phyloP scores from a whole-genome alignment of 441 rosid species.

The Capsella rubella region DNA sequence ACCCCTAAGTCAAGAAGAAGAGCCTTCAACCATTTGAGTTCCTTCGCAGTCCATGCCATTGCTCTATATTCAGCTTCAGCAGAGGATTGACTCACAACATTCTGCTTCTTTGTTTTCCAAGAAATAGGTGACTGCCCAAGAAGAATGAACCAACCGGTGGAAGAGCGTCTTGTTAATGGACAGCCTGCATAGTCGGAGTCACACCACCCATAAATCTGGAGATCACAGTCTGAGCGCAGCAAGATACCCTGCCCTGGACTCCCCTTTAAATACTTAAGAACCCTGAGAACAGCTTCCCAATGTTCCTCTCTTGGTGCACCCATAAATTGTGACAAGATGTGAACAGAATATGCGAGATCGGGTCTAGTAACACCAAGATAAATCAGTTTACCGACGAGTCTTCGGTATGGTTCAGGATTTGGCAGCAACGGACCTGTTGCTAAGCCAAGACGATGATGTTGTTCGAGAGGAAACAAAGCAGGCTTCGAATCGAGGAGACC shows the following conservation, averaged over 20 bases:
- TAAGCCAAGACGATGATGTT: too few relatives aligned
- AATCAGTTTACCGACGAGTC: not conserved
- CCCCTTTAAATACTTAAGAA: not conserved
- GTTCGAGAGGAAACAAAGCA: too few relatives aligned
- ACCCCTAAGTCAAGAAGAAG: too few relatives aligned
- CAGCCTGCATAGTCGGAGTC: not conserved
- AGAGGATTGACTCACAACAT: not conserved
- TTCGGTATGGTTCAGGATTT: too few relatives aligned
- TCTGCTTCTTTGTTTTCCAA: not conserved
- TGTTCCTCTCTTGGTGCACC: not conserved
- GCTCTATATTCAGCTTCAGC: not conserved
- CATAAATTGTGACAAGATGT: not conserved
- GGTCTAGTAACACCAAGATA: not conserved
- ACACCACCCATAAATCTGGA: not conserved
- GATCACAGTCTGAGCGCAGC: not conserved
- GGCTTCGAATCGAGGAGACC: too few relatives aligned
- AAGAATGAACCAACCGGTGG: not conserved
- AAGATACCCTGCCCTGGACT: not conserved
- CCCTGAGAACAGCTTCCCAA: not conserved
- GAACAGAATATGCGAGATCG: not conserved
- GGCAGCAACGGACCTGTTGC: too few relatives aligned
- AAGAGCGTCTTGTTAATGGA: not conserved
- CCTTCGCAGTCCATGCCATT: not conserved
- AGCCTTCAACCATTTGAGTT: too few relatives aligned
- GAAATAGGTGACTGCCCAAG: not conserved